These are phyloP conservation scores for Gracilaria gracilis DNA, from an alignment of 23 red algal genomes.

Conservation along the genomic window DNA sequence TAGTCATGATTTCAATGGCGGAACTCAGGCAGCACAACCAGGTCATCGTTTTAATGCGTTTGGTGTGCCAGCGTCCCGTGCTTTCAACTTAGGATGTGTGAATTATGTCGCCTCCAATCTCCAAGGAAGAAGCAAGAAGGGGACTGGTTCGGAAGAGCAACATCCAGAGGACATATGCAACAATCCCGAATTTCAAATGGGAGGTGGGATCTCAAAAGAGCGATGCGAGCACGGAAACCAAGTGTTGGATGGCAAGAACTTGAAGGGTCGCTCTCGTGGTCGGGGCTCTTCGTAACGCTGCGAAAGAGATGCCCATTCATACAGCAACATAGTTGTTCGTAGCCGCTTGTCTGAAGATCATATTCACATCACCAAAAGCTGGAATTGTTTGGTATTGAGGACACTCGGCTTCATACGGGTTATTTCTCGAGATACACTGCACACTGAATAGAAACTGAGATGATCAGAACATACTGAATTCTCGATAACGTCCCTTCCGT, in stretches of 20 bases:
- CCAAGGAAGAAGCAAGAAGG: conserved; percentile 20
- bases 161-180: conserved; percentile 33
- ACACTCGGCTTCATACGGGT: not conserved
- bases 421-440: not conserved
- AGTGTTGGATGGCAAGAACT: not conserved
- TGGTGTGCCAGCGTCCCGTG: conserved; percentile 41
- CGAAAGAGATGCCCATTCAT: not conserved
- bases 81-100: conserved; percentile 57
- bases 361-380: not conserved
- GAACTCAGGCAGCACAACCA: conserved; percentile 15
- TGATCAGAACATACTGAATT: not conserved
- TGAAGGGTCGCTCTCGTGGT: conserved; percentile 3
- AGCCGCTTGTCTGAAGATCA: not conserved
- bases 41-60: conserved; percentile 44
- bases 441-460: not conserved
- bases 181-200: conserved; percentile 14
- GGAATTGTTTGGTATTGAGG: not conserved
- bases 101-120: conserved; percentile 42
- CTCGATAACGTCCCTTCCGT: not conserved
- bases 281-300: not conserved
- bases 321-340: not conserved
- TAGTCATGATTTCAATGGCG: conserved; percentile 52
- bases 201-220: not conserved
- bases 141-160: not conserved
- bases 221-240: conserved; percentile 21